A percentile compares a stretch with the other conserved stretches of the same genome.
phyloP scores from a whole-genome alignment of 768 basidiomycete genomes.

The Termitomyces sp. region DNA sequence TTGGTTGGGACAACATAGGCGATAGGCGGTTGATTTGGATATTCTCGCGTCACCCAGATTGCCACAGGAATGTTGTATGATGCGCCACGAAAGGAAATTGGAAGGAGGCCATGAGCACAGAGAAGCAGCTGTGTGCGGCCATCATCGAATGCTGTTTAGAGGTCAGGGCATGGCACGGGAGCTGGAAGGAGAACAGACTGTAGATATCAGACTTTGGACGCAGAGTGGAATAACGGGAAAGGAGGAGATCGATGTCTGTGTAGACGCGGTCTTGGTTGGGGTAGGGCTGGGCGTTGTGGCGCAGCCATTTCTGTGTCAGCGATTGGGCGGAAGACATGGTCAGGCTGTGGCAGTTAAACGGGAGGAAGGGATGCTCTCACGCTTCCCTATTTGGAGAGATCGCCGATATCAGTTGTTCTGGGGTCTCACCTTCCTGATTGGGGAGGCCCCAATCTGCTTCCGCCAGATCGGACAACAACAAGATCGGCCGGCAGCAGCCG shows the following conservation, averaged over 20 bases:
- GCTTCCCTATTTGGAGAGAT: constrained; percentile 15
- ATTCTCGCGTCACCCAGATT: constrained; percentile 84
- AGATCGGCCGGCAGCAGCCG: constrained; percentile 22
- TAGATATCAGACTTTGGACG: constrained; percentile 82
- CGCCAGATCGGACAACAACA: constrained; percentile 17
- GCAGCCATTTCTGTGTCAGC: constrained; percentile 63
- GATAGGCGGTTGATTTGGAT: constrained; percentile 81
- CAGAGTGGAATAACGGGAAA: constrained; percentile 53
- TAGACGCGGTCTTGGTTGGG: constrained; percentile 53
- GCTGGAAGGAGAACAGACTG: constrained; percentile 43
- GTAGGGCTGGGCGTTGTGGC: constrained; percentile 62
- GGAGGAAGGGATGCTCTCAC: constrained; percentile 10
- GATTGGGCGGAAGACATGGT: constrained; percentile 26
- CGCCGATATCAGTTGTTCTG: constrained; percentile 10
- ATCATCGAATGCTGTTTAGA: constrained; percentile 79
- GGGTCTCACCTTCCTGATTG: constrained; percentile 24
- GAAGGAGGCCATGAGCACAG: constrained; percentile 87
- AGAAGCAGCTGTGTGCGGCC: constrained; percentile 91
- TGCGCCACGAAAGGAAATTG: constrained; percentile 72
- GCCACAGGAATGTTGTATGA: constrained; percentile 94
- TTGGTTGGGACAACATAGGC: constrained; percentile 89
- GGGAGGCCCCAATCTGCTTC: constrained; percentile 21
- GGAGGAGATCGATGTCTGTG: constrained; percentile 59
- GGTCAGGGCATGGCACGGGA: background rate
- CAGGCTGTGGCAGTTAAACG: constrained; percentile 7